Base-by-base conservation (phyloP, 2,329 filamentous ascomycete genomes). In the Colletotrichum navitas region DNA sequence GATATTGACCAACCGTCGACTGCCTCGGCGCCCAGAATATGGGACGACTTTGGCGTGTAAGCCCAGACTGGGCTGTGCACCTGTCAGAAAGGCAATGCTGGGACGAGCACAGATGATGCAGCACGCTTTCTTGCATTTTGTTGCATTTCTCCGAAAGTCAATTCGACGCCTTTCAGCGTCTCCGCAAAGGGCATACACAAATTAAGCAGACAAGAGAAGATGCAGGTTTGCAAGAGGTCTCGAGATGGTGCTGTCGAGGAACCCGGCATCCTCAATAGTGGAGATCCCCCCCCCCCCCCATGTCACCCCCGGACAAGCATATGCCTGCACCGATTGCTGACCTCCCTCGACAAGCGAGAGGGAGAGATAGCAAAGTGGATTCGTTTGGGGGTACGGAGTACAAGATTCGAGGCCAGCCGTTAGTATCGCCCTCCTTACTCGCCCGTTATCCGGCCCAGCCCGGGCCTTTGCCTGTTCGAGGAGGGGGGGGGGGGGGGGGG, bases 391-490 rank as follows among this genome's bases (percentile, higher is more conserved):
- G n/a, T 52, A 34, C 34, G 41, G 52, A 11, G n/a, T 52, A 34
- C 34, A 59, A 45, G 68, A 59, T 54, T 58, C 52, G 52, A 52
- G 56, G 64, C 36, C 43, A 43, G 51, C 34, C 56, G 41, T 56
- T 52, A 43, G 56, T 21, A 14, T 21, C 34, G 8, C 26, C n/a
- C 45, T 59, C 58, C 68, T 34, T 58, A 71, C 68, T 71, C 68
- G 68, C 36, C 68, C 52, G 58, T 29, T 41, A 24, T 52, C 47
- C n/a, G 39, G 49, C 47, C 45, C 47, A n/a, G 43, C 52, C 26
- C 58, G 59, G 59, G 58, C 51, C 68, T 47, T 65, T 68, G 54
- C 52, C 66, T 54, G n/a, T 63, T 68, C 32, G 51, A 68, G 66
- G 59, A 36, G 18, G 18, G 11, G 12, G 21, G n/a, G 14, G 16